phyloP scores from a whole-genome alignment of 208 protist species.

The Spongospora subterranea region DNA sequence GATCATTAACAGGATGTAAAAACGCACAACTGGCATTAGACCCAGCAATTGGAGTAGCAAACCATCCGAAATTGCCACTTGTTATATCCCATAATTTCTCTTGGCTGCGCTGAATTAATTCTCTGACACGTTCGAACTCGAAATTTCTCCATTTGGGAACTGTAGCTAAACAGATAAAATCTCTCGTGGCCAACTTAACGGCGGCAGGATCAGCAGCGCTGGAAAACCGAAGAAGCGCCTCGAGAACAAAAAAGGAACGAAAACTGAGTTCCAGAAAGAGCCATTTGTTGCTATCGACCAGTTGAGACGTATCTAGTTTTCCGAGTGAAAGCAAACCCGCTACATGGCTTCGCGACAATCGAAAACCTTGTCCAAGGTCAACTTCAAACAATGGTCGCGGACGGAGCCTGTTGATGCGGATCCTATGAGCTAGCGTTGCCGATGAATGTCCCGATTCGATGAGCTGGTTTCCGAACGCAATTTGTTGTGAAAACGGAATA shows the following conservation, averaged over 20 bases:
- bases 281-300: neutral
- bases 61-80: constrained; percentile 10
- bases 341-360: neutral
- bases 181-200: neutral
- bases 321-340: neutral
- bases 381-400: neutral
- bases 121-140: constrained; percentile 29
- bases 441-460: neutral
- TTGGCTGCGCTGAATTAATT: neutral
- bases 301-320: neutral
- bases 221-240: constrained; percentile 1
- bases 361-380: constrained; percentile 2
- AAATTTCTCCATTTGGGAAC: neutral
- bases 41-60: neutral
- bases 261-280: neutral
- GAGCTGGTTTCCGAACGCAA: neutral
- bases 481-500: neutral
- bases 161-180: neutral
- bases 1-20: neutral
- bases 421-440: neutral
- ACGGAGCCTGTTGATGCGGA: neutral
- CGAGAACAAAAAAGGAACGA: neutral
- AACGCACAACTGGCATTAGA: neutral
- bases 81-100: constrained; percentile 16
- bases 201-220: neutral